Percentiles rank a stretch among this genome's conserved stretches.
These are phyloP conservation scores for Nitzschia sp. DNA, from an alignment of 108 stramenopile species.

Conservation along the genomic window DNA sequence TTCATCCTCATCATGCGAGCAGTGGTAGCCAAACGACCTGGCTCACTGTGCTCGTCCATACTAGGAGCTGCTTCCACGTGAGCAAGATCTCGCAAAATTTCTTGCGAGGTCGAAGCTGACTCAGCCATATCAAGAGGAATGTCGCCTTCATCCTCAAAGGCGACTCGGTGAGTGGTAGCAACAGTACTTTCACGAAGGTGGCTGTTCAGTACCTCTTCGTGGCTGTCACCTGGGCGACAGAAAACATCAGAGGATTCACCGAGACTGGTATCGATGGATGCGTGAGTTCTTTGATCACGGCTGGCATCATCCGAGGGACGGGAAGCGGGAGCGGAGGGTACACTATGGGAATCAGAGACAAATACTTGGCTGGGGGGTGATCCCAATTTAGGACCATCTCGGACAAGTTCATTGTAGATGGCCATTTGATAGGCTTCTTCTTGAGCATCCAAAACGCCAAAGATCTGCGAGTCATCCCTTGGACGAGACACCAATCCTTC, in stretches of 20 bases:
- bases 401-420: slow-evolving; percentile 10
- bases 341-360: slow-evolving; percentile 7
- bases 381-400: not conserved
- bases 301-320: not conserved
- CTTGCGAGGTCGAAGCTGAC: too few relatives aligned
- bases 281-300: not conserved
- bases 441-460: slow-evolving; percentile 15
- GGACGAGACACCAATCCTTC: not conserved
- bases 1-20: not conserved
- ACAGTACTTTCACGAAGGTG: slow-evolving; percentile 6
- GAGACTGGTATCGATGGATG: slow-evolving; percentile 1
- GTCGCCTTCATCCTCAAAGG: too few relatives aligned
- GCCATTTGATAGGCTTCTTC: slow-evolving; percentile 1
- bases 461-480: slow-evolving; percentile 17
- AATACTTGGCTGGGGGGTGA: slow-evolving; percentile 18
- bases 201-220: not conserved
- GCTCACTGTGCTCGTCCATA: not conserved
- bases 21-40: not conserved
- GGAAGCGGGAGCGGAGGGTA: not conserved
- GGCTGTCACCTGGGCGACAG: slow-evolving; percentile 10
- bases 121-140: too few relatives aligned
- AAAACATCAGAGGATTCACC: slow-evolving; percentile 14
- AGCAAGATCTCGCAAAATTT: too few relatives aligned
- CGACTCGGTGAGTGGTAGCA: too few relatives aligned
- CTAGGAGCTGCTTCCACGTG: slow-evolving; percentile 6